Conservation (phyloP, 1,284 basidiomycete species). For the Bondarzewia mesenterica region DNA sequence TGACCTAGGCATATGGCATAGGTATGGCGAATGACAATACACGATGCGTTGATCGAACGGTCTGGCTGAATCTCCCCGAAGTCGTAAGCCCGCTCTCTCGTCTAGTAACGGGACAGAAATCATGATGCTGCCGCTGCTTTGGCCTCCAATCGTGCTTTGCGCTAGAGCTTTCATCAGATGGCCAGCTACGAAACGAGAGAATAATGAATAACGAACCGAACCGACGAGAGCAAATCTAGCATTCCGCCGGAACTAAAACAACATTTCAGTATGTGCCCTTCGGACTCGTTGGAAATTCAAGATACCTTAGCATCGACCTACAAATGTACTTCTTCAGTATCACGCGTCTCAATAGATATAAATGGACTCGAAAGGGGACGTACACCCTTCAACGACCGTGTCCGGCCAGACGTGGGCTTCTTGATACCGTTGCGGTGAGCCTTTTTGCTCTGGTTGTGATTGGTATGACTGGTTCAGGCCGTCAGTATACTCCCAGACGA, state of each 20-base stretch:
- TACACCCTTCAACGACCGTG: constrained; percentile 89
- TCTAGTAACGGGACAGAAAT: constrained; percentile 14
- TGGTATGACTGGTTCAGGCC: constrained; percentile 56
- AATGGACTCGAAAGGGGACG: constrained; percentile 28
- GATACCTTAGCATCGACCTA: constrained; percentile 83
- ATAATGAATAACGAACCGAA: constrained; percentile 48
- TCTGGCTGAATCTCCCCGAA: constrained; percentile 3
- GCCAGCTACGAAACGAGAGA: constrained; percentile 9
- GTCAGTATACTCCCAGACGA: constrained; percentile 9
- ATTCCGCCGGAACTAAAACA: constrained; percentile 77
- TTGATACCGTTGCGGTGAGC: constrained; percentile 98
- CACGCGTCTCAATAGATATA: background rate
- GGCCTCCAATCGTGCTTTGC: constrained; percentile 53
- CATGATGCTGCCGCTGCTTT: constrained; percentile 42
- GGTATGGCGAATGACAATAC: constrained; percentile 12
- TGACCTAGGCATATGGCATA: constrained; percentile 13
- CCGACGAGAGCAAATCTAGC: constrained; percentile 70
- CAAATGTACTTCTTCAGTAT: constrained; percentile 3
- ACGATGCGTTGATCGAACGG: constrained; percentile 4
- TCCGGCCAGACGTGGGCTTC: constrained; percentile 67
- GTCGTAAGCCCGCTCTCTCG: background rate
- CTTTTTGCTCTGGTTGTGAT: constrained; percentile 93
- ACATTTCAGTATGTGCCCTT: constrained; percentile 2
- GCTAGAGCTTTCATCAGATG: constrained; percentile 30
- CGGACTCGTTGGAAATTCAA: constrained; percentile 8